Conservation (phyloP, 2,329 filamentous ascomycete genomes). For the Blastomyces parvus region DNA sequence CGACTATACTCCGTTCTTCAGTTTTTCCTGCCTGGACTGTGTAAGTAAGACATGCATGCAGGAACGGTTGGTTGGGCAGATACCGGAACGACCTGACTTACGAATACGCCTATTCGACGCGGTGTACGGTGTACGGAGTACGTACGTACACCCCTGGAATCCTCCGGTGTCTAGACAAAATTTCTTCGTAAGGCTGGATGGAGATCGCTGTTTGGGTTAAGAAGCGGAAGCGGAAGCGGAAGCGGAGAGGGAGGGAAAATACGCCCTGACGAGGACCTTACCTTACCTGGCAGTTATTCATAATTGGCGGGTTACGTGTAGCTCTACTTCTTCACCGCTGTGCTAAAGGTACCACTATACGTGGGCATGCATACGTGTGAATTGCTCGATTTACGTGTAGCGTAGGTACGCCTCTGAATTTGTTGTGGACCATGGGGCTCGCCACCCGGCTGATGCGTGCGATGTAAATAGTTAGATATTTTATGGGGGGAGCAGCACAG, state of each 20-base stretch:
- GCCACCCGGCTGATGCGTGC: neutral
- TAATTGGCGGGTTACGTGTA: neutral
- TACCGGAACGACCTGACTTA: too few species aligned
- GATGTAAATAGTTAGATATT: neutral
- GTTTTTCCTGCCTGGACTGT: too few species aligned
- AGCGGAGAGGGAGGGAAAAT: too few species aligned
- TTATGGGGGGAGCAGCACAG: neutral
- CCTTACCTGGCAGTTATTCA: too few species aligned
- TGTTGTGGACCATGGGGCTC: neutral
- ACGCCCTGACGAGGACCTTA: too few species aligned
- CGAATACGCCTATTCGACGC: too few species aligned
- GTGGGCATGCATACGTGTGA: neutral
- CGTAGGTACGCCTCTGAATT: neutral
- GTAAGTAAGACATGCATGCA: neutral
- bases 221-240: neutral
- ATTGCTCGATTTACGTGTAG: neutral
- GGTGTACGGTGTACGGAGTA: neutral
- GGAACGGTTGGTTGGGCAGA: neutral
- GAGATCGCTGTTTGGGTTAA: neutral
- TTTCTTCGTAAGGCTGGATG: neutral
- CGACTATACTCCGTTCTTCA: too few species aligned
- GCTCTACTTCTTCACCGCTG: neutral
- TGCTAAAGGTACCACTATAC: neutral
- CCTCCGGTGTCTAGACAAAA: neutral
- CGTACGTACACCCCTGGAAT: neutral